phyloP scores from a whole-genome alignment of 2,329 filamentous ascomycete genomes.

The Diaporthe vexans region DNA sequence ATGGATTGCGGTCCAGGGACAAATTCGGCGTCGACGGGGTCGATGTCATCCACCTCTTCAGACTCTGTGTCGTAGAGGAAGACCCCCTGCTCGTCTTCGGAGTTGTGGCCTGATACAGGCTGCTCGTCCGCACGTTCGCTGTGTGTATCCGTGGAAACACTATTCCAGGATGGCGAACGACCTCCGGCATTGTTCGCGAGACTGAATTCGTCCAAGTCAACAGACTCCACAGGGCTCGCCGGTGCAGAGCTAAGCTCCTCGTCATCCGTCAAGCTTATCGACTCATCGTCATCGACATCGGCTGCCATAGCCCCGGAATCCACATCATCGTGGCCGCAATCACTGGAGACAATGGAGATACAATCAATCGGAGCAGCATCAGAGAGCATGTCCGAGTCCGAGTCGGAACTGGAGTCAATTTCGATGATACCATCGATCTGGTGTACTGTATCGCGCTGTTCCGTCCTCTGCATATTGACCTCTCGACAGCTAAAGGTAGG shows the following conservation, averaged over 20 bases:
- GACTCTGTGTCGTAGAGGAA: constrained; percentile 32
- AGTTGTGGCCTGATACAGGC: constrained; percentile 7
- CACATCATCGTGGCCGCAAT: constrained; percentile 1
- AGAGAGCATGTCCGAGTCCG: not conserved
- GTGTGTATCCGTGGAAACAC: constrained; percentile 23
- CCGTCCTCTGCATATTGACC: not conserved
- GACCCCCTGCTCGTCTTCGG: constrained; percentile 30
- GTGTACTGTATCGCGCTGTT: not conserved
- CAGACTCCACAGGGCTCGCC: constrained; percentile 22
- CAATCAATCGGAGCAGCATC: not conserved
- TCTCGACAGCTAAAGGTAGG: not conserved
- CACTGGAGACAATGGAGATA: constrained; percentile 20
- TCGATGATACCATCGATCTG: constrained; percentile 35
- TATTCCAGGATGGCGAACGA: constrained; percentile 37
- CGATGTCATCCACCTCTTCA: constrained; percentile 19
- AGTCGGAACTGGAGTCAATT: constrained; percentile 2
- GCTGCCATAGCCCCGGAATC: not conserved
- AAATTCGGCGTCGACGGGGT: constrained; percentile 7
- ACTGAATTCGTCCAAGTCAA: constrained; percentile 11
- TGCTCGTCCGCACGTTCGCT: constrained; percentile 28
- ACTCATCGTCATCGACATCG: constrained; percentile 2
- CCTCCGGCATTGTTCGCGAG: not conserved
- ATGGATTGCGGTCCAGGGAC: not conserved
- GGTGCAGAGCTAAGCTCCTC: constrained; percentile 30
- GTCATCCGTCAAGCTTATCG: constrained; percentile 36